These are phyloP conservation scores for Fusarium incarnatum DNA, from an alignment of 2,329 filamentous ascomycete genomes.

Conservation along the genomic window DNA sequence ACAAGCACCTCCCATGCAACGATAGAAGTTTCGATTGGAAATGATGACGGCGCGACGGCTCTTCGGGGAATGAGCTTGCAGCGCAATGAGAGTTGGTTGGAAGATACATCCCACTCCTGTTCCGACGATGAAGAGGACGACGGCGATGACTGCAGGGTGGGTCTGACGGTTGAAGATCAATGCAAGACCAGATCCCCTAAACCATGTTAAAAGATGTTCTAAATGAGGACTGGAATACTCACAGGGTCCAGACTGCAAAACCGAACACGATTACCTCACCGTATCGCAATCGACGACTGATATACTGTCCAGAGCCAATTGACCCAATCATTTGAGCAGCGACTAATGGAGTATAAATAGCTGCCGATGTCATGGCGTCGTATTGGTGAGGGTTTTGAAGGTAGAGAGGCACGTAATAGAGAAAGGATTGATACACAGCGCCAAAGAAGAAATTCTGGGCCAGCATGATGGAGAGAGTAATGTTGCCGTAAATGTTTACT, in stretches of 20 bases:
- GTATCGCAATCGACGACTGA: not conserved
- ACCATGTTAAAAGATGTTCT: fast-evolving
- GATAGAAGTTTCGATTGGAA: constrained; percentile 8
- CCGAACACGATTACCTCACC: not conserved
- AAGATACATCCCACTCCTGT: not conserved
- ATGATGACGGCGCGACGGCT: constrained; percentile 10
- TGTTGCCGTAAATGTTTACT: not conserved
- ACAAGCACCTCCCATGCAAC: not conserved
- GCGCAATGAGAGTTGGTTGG: not conserved
- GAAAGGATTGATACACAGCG: not conserved
- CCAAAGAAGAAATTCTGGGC: not conserved
- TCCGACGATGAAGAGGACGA: not conserved
- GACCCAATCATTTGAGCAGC: not conserved
- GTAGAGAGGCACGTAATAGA: not conserved
- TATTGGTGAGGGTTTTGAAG: constrained; percentile 1
- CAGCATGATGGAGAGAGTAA: not conserved
- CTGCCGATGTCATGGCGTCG: not conserved
- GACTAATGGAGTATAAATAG: not conserved
- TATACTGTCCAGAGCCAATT: not conserved
- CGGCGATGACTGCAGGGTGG: not conserved
- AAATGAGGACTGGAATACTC: fast-evolving
- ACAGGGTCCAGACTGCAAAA: not conserved
- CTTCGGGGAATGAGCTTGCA: not conserved
- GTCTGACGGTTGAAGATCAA: not conserved
- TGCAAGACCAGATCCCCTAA: not conserved